phyloP scores from a whole-genome alignment of 148 eudicot species.

The Tetragonia tetragonoides region DNA sequence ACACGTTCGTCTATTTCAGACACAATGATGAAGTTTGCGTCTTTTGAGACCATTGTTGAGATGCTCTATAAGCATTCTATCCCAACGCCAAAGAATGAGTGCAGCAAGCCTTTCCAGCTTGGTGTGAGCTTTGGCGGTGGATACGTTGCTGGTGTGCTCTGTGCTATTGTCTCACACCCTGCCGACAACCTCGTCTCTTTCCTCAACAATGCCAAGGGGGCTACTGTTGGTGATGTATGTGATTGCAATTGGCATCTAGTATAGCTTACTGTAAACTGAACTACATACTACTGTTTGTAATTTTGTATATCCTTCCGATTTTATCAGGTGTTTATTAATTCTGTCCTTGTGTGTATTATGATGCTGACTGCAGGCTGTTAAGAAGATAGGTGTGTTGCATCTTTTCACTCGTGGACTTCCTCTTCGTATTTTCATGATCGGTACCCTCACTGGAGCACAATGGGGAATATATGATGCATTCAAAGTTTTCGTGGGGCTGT shows the following conservation, averaged over 20 bases:
- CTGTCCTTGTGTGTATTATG: background rate
- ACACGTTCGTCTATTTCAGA: slow-evolving; percentile 35
- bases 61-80: slow-evolving; percentile 75
- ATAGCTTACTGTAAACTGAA: too few relatives aligned
- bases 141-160: slow-evolving; percentile 84
- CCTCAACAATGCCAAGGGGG: slow-evolving; percentile 94
- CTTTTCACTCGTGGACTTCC: slow-evolving; percentile 93
- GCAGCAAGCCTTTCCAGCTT: slow-evolving; percentile 85
- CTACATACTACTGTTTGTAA: too few relatives aligned
- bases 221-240: slow-evolving; percentile 91
- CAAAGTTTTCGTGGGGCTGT: slow-evolving; percentile 94
- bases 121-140: slow-evolving; percentile 98
- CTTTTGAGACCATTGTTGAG: slow-evolving; percentile 90
- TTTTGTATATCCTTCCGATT: background rate
- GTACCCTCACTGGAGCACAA: slow-evolving; percentile 97
- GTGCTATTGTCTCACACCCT: slow-evolving; percentile 95
- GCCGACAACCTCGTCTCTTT: slow-evolving; percentile 96
- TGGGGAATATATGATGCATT: slow-evolving; percentile 97
- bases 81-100: slow-evolving; percentile 74
- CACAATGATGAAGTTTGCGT: slow-evolving; percentile 99
- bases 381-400: slow-evolving; percentile 76
- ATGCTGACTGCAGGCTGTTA: slow-evolving; percentile 61
- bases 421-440: slow-evolving; percentile 89
- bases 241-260: background rate
- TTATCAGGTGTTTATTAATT: background rate